Evolutionary conservation across 2,329 filamentous ascomycete genomes (phyloP), one percentile per base, ranked within the genome.

Genomic region (Fusarium transvaalense): DNA sequence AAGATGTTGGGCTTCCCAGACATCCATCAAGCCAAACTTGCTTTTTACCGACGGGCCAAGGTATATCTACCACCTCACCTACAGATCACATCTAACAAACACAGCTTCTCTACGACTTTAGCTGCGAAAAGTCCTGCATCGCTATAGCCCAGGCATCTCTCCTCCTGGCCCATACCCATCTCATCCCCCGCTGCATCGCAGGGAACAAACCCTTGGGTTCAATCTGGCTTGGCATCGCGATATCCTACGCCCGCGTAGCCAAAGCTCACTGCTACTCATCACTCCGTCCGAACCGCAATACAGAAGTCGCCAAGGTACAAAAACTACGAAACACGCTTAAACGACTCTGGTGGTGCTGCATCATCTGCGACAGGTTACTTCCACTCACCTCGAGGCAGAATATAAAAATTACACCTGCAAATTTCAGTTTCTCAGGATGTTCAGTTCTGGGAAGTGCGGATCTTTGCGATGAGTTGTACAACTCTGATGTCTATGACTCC

Each of bases 51-150:
- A 5, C 59, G 72, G 5, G 53, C 72, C 15, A 74, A 74, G 61
- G 71, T 72, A 71, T 12, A 5, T 2, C 1, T 4, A 13, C 4
- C 5, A 6, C 4, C 6, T 1, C 4, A 1, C 12, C 3, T 2
- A 6, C 1, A 6, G 5, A 1, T 6, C 4, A 14, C 2, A 5
- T 6, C 29, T 39, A 8, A 34, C 21, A 17, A 14, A 34, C 10
- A 0, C 10, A 74, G 70, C 72, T 74, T 21, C 68, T 74, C 1
- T 73, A 74, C 21, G 72, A 74, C 13, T 74, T 74, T 13, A 72
- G 69, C 6, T 69, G 64, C 51, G 72, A 74, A 45, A 71, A 67
- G 17, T 73, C 70, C 0, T 71, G 70, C 2, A 60, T 74, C 38
- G 66, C 72, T 8, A 72, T 73, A n/a, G 68, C 72, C 0, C 72